Percentiles rank a stretch among this genome's conserved stretches.
These are phyloP conservation scores for Fusarium nelsonii DNA, from an alignment of 2,329 filamentous ascomycete species.

Conservation along the genomic window DNA sequence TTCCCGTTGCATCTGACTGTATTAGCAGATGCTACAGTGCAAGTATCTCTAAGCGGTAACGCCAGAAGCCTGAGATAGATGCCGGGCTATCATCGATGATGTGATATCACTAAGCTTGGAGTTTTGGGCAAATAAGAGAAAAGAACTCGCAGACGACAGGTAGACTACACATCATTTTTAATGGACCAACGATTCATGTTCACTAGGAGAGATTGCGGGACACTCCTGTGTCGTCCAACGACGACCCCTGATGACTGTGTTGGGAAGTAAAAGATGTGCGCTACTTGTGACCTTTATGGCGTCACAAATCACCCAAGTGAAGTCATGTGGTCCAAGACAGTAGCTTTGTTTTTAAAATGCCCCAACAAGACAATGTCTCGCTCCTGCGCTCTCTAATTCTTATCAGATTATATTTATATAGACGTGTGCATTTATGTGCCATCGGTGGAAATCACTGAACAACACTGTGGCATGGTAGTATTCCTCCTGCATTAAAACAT, in stretches of 20 bases:
- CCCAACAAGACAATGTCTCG: constrained; percentile 38
- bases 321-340: constrained; percentile 44
- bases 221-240: constrained; percentile 24
- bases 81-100: background rate
- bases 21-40: constrained; percentile 2
- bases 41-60: constrained; percentile 2
- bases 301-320: constrained; percentile 47
- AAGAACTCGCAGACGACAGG: constrained; percentile 18
- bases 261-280: constrained; percentile 24
- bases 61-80: constrained; percentile 1
- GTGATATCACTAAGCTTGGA: background rate
- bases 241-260: constrained; percentile 28
- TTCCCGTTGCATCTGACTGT: constrained; percentile 33
- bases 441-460: background rate
- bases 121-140: constrained; percentile 1
- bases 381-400: constrained; percentile 2
- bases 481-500: constrained; percentile 24
- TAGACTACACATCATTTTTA: constrained; percentile 14
- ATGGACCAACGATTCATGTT: constrained; percentile 9
- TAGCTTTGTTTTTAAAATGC: constrained; percentile 23
- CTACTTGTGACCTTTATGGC: constrained; percentile 47
- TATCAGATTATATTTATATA: background rate
- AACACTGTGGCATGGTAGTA: constrained; percentile 16
- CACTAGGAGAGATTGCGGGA: background rate
- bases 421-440: background rate